Base-by-base conservation (phyloP, 306 rosid genomes). In the Quillaja saponaria region DNA sequence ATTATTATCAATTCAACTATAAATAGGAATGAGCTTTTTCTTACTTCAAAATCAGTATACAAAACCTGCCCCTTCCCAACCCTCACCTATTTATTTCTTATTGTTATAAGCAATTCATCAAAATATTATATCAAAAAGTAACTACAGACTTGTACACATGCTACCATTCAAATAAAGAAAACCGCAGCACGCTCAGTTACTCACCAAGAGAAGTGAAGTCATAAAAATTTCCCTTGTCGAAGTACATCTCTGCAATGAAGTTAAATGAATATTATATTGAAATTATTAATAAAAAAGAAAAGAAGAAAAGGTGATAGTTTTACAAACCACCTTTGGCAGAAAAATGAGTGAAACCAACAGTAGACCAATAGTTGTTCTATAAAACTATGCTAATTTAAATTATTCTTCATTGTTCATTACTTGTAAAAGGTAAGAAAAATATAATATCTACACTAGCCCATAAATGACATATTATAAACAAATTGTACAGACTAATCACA, bases 201-300 rank as follows among this genome's bases (percentile, higher is more conserved):
- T 72, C 53, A 92, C 98, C 98, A n/a, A 92, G 98, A 63, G 98
- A 92, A 74, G 98, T 92, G 33, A 92, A 92, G 78, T 92, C 98
- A 63, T 92, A 92, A 71, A 86, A 91, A 61, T 92, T 92, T 68
- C 96, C 96, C 76, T 88, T 86, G 80, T 92, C 96, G 31, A 92
- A 92, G 79, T 86, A 92, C 90, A 92, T 88, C 81, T 92, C 98
- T 92, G 94, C 88, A 67, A 61, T 49, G 49, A 34, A 71, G 47
- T 65, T 20, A 58, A 61, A 63, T 64, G 69, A 63, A 51, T 13
- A 41, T 40, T 5, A 31, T 53, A 53, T 25, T 46, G 31, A 25
- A 2, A 25, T 25, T 25, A 4, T 25, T 2, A 25, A 1, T 2
- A 4, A 25, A 25, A 25, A 25, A 59, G 68, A 38, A 6, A 57